Evolutionary conservation across 192 early-diverging fungal genomes (phyloP).

Genomic region (Linnemannia zychae): DNA sequence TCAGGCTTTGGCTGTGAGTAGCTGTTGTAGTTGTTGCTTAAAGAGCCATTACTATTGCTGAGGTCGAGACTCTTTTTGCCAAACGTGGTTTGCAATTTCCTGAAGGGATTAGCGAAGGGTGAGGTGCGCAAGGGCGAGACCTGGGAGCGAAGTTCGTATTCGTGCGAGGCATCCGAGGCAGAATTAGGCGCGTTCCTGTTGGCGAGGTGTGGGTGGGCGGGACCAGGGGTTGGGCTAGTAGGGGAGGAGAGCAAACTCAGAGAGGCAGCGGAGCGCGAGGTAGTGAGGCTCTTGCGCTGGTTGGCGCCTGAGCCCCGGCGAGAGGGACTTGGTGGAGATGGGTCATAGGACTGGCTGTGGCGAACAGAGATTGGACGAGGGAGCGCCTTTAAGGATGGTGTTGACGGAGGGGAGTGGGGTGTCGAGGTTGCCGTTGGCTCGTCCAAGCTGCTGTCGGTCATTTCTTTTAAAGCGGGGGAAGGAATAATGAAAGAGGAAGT

Average conservation of each 20-base stretch:
- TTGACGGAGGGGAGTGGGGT: background rate
- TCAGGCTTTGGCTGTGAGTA: constrained; percentile 10
- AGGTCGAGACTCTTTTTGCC: constrained; percentile 36
- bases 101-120: constrained; percentile 51
- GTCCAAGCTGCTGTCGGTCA: constrained; percentile 32
- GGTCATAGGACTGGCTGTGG: constrained; percentile 51
- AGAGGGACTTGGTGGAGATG: constrained; percentile 14
- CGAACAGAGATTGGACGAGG: constrained; percentile 44
- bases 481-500: too few species aligned
- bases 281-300: constrained; percentile 9
- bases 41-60: constrained; percentile 5
- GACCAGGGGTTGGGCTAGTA: background rate
- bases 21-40: constrained; percentile 3
- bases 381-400: constrained; percentile 32
- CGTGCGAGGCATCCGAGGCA: background rate
- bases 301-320: background rate
- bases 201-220: background rate
- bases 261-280: constrained; percentile 25
- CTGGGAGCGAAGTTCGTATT: constrained; percentile 16
- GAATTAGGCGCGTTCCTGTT: constrained; percentile 1
- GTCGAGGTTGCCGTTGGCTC: background rate
- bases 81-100: constrained; percentile 41
- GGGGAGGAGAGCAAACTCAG: constrained; percentile 26
- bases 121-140: constrained; percentile 19
- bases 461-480: background rate